phyloP scores from a whole-genome alignment of 306 rosid species.

The Delonix regia region DNA sequence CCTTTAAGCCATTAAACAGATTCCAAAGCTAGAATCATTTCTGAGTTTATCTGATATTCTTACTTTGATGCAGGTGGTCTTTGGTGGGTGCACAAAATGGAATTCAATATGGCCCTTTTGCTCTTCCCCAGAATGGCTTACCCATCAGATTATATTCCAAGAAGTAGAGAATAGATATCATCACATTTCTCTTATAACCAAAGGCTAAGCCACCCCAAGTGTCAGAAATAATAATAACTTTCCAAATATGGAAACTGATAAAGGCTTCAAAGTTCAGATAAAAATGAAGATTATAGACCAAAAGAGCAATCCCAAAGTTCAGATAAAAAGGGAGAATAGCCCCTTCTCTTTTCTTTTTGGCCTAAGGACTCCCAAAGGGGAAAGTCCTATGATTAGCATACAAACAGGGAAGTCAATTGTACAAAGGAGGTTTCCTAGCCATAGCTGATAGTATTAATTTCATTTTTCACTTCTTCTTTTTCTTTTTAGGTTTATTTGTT shows the following conservation, averaged over 20 bases:
- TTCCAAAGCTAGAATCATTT: constrained; percentile 42
- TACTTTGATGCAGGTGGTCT: constrained; percentile 70
- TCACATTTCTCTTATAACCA: background rate
- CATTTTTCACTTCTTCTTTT: constrained; percentile 14
- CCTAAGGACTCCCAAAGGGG: constrained; percentile 38
- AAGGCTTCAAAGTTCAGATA: constrained; percentile 26
- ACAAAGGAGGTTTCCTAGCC: constrained; percentile 45
- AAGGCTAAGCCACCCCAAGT: constrained; percentile 22
- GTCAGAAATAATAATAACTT: background rate
- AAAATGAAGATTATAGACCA: constrained; percentile 2
- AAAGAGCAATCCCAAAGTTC: constrained; percentile 12
- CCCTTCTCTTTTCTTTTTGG: constrained; percentile 41
- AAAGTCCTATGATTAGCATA: constrained; percentile 27
- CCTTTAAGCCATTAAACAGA: background rate
- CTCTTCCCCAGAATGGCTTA: constrained; percentile 91
- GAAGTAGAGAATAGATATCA: constrained; percentile 6
- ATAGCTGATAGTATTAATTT: constrained; percentile 35
- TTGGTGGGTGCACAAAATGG: constrained; percentile 71
- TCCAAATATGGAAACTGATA: constrained; percentile 41
- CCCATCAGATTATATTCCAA: constrained; percentile 71
- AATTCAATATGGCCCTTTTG: constrained; percentile 96
- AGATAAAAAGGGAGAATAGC: constrained; percentile 28
- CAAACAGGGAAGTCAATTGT: constrained; percentile 47
- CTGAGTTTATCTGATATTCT: background rate
- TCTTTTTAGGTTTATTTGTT: background rate